A percentile compares a stretch with the other conserved stretches of the same genome.
These are phyloP conservation scores for Diophrys appendiculata DNA, from an alignment of 73 alveolate species.

Conservation along the genomic window DNA sequence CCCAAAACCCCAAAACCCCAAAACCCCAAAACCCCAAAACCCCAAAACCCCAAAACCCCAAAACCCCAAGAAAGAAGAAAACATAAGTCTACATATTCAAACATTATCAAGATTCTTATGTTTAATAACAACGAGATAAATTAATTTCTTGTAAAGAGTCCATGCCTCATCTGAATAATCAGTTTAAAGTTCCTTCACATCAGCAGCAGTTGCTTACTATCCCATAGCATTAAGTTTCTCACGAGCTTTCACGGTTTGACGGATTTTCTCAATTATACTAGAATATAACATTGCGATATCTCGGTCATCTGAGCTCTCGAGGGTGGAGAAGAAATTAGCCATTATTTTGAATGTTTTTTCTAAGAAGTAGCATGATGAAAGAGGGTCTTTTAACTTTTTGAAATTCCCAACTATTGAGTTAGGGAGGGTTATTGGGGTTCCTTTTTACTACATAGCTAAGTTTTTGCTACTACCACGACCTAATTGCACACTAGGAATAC, in stretches of 20 bases:
- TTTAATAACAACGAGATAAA: slow-evolving; percentile 17
- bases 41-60: too few relatives aligned
- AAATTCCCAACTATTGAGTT: slow-evolving; percentile 21
- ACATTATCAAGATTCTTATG: slow-evolving; percentile 33
- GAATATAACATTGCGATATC: background rate
- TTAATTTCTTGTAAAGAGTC: slow-evolving; percentile 21
- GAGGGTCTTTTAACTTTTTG: slow-evolving; percentile 32
- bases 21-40: too few relatives aligned
- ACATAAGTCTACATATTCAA: too few relatives aligned
- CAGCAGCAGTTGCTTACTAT: background rate
- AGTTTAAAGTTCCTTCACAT: background rate
- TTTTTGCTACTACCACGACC: background rate
- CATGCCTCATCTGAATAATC: slow-evolving; percentile 29
- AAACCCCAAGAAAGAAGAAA: too few relatives aligned
- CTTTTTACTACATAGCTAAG: background rate
- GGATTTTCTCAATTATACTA: background rate
- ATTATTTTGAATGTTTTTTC: slow-evolving; percentile 36
- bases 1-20: too few relatives aligned
- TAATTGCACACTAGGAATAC: background rate
- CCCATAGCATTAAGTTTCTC: background rate
- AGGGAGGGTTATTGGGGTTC: slow-evolving; percentile 8
- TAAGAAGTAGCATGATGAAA: slow-evolving; percentile 29
- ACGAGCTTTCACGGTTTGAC: background rate
- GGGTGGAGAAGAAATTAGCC: background rate
- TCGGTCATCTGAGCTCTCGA: background rate